A percentile compares a stretch with the other conserved stretches of the same genome.
These are phyloP conservation scores for Alloteropsis semialata DNA, from an alignment of 176 grass and related monocot genomes.

Conservation along the genomic window DNA sequence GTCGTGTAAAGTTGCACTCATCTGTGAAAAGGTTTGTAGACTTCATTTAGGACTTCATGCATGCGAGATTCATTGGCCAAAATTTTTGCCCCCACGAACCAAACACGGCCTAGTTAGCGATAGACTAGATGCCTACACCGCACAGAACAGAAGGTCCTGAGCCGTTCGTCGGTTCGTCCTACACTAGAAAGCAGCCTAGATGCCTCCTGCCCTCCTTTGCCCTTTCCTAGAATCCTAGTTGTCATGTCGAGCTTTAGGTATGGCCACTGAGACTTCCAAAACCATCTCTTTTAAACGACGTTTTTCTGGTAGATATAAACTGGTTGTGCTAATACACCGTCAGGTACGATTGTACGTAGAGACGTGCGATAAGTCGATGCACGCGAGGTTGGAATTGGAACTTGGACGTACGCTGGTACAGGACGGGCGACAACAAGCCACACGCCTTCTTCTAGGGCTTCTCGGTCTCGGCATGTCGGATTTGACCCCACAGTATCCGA, in stretches of 20 bases:
- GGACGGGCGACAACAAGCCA: constrained; percentile 20
- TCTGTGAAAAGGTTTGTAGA: too few relatives aligned
- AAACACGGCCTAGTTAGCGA: too few relatives aligned
- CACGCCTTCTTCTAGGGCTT: constrained; percentile 35
- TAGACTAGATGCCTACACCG: constrained; percentile 14
- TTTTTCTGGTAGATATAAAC: background rate
- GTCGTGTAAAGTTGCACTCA: too few relatives aligned
- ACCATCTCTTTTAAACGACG: background rate
- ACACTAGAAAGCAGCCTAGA: background rate
- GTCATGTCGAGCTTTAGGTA: background rate
- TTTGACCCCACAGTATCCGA: constrained; percentile 42
- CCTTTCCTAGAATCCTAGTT: background rate
- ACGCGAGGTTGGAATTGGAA: constrained; percentile 31
- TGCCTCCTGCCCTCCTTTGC: background rate
- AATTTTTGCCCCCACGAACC: too few relatives aligned
- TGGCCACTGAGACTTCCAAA: background rate
- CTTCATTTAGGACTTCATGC: too few relatives aligned
- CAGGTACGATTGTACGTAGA: background rate
- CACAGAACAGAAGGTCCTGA: background rate
- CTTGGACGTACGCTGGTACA: constrained; percentile 2
- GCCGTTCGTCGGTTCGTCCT: background rate
- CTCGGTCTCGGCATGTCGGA: constrained; percentile 34
- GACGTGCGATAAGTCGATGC: background rate
- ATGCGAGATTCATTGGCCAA: too few relatives aligned
- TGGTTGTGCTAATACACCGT: background rate